Conservation (phyloP, 78 protist genomes). For the Dictyostelium firmibasis region DNA sequence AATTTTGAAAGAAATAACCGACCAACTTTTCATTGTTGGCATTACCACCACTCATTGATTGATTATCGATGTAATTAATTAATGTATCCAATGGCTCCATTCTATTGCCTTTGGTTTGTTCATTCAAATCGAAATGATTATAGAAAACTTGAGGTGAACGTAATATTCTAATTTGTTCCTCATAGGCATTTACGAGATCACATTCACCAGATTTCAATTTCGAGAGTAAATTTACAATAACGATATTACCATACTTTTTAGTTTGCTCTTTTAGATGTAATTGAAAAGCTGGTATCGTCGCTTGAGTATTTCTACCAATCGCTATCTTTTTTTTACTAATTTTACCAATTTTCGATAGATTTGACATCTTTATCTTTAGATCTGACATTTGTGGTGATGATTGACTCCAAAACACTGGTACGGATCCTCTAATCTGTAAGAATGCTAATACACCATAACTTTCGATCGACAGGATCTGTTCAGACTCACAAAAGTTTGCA, state of each 20-base stretch:
- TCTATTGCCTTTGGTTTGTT: constrained; percentile 50
- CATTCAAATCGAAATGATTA: constrained; percentile 71
- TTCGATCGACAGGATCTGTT: constrained; percentile 66
- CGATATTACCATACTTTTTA: constrained; percentile 44
- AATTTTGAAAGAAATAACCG: constrained; percentile 43
- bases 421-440: constrained; percentile 83
- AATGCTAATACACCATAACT: constrained; percentile 17
- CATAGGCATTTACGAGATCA: constrained; percentile 29
- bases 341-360: constrained; percentile 54
- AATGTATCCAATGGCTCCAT: constrained; percentile 54
- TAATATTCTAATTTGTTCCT: constrained; percentile 37
- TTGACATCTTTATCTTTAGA: constrained; percentile 25
- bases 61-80: constrained; percentile 16
- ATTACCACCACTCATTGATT: not conserved
- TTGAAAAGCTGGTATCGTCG: constrained; percentile 85
- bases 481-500: constrained; percentile 93
- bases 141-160: constrained; percentile 27
- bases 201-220: constrained; percentile 41
- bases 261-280: constrained; percentile 80
- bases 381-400: constrained; percentile 66
- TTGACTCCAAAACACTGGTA: constrained; percentile 93
- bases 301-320: constrained; percentile 5
- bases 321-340: constrained; percentile 65
- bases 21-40: not conserved
- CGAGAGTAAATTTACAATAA: constrained; percentile 76